These are phyloP conservation scores for Phytophthora melonis DNA, from an alignment of 352 stramenopile species.

Conservation along the genomic window DNA sequence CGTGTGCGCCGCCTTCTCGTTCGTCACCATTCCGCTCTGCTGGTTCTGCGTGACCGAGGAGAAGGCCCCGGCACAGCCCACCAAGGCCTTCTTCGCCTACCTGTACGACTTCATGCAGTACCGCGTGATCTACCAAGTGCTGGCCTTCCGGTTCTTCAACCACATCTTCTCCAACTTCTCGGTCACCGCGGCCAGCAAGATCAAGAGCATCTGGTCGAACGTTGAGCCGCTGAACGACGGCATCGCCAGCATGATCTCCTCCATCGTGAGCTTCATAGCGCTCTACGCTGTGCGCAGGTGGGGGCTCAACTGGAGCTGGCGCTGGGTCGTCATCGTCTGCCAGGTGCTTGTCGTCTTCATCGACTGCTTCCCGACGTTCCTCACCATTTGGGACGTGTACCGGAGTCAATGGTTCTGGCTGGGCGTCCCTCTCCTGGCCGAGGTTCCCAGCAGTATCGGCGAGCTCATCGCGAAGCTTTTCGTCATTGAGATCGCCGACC, in stretches of 20 bases:
- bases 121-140: slow-evolving; percentile 46
- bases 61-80: slow-evolving; percentile 24
- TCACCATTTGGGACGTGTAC: slow-evolving; percentile 63
- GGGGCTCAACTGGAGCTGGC: slow-evolving; percentile 66
- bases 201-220: slow-evolving; percentile 44
- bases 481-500: slow-evolving; percentile 51
- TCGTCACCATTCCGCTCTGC: slow-evolving; percentile 39
- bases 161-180: slow-evolving; percentile 47
- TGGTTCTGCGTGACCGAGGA: slow-evolving; percentile 54
- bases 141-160: slow-evolving; percentile 46
- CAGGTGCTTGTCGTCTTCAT: slow-evolving; percentile 48
- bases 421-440: slow-evolving; percentile 53
- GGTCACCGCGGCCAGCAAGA: slow-evolving; percentile 34
- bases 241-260: slow-evolving; percentile 36
- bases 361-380: slow-evolving; percentile 51
- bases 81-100: slow-evolving; percentile 22
- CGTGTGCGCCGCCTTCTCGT: slow-evolving; percentile 36
- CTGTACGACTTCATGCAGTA: slow-evolving; percentile 53
- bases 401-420: slow-evolving; percentile 70
- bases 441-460: slow-evolving; percentile 43
- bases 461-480: slow-evolving; percentile 48
- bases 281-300: slow-evolving; percentile 49
- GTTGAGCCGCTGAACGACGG: slow-evolving; percentile 43
- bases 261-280: slow-evolving; percentile 38
- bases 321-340: slow-evolving; percentile 41